phyloP scores from a whole-genome alignment of 2,329 filamentous ascomycete genomes.

The Fusarium staphyleae region DNA sequence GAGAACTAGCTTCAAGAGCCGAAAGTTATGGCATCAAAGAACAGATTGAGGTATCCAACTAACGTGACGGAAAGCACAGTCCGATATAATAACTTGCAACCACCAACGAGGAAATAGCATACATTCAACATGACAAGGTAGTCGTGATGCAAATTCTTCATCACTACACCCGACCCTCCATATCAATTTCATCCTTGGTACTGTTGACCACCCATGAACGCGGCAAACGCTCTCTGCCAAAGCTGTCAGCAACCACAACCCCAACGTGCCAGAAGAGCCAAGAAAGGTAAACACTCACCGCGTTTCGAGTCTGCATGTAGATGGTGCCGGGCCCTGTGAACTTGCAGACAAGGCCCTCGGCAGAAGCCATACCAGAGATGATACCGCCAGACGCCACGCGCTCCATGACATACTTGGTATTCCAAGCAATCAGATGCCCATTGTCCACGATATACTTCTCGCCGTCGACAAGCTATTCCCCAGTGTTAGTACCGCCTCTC shows the following conservation, averaged over 20 bases:
- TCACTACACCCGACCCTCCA: not conserved
- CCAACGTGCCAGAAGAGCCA: not conserved
- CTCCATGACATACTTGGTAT: slow-evolving; percentile 91
- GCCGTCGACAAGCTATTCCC: slow-evolving; percentile 61
- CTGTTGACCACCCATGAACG: slow-evolving; percentile 59
- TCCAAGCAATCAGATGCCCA: slow-evolving; percentile 94
- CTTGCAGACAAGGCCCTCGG: slow-evolving; percentile 91
- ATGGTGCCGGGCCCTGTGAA: slow-evolving; percentile 92
- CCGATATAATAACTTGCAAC: slow-evolving; percentile 1
- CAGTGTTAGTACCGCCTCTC: slow-evolving; percentile 10
- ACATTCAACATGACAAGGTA: not conserved
- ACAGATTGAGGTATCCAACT: slow-evolving; percentile 28
- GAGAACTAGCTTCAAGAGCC: not conserved
- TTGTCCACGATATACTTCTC: slow-evolving; percentile 95
- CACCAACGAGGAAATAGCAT: not conserved
- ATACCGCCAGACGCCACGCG: slow-evolving; percentile 89
- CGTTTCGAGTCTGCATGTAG: slow-evolving; percentile 91
- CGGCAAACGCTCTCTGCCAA: slow-evolving; percentile 58
- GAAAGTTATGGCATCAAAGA: not conserved
- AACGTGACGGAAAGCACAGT: slow-evolving; percentile 14
- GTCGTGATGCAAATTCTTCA: not conserved
- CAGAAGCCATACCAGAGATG: slow-evolving; percentile 82
- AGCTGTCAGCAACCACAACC: slow-evolving; percentile 10
- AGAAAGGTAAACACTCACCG: slow-evolving; percentile 55
- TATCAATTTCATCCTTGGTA: slow-evolving; percentile 39